These are phyloP conservation scores for Chernovozyma aurita DNA, from an alignment of 1,139 yeast genomes.

Conservation along the genomic window DNA sequence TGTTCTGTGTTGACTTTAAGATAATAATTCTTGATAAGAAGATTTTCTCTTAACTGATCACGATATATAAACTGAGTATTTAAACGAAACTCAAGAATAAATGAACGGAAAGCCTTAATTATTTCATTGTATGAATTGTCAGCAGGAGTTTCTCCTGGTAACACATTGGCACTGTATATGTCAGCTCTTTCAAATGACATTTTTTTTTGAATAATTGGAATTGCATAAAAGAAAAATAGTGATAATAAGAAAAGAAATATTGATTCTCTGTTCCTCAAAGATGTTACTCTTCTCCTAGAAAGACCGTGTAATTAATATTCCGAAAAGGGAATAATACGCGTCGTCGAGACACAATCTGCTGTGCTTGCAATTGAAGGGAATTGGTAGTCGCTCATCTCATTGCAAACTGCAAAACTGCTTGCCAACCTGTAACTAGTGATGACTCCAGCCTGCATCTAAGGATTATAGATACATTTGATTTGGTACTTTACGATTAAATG, in stretches of 20 bases:
- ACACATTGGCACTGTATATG: slow-evolving; percentile 77
- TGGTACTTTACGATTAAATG: no score
- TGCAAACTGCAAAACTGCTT: not conserved
- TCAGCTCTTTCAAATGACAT: slow-evolving; percentile 83
- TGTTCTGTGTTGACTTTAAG: slow-evolving; percentile 81
- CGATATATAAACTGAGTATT: slow-evolving; percentile 83
- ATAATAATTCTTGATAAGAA: slow-evolving; percentile 70
- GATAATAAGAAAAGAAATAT: not conserved
- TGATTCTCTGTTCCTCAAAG: no score
- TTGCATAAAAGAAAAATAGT: no score
- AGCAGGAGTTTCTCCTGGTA: slow-evolving; percentile 72
- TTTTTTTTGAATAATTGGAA: no score
- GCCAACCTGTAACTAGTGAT: not conserved
- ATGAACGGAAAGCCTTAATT: slow-evolving; percentile 73
- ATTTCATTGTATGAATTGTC: slow-evolving; percentile 73
- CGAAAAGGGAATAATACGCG: not conserved
- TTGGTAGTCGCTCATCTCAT: no score
- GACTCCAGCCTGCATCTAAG: no score
- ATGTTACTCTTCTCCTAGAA: no score
- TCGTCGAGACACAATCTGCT: not conserved
- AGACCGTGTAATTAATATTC: not conserved
- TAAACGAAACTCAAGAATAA: slow-evolving; percentile 80
- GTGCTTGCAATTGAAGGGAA: no score
- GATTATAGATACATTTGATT: no score
- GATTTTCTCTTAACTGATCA: slow-evolving; percentile 86